phyloP scores from a whole-genome alignment of 2,329 filamentous ascomycete species.

The Trichoderma afroharzianum region DNA sequence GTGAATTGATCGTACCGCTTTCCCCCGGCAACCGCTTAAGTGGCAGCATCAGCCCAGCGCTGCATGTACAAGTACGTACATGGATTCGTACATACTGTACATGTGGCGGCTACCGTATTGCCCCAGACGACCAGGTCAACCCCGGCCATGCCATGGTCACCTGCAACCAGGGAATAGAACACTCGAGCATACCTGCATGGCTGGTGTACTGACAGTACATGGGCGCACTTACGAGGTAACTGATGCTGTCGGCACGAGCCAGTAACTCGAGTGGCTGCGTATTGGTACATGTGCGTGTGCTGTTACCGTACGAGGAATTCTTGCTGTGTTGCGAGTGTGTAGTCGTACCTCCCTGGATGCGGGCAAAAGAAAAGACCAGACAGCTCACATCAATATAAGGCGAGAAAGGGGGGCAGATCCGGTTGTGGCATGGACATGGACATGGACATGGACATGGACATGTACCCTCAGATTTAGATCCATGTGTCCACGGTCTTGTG shows the following conservation, averaged over 20 bases:
- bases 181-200: neutral
- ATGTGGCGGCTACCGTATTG: neutral
- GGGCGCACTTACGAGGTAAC: neutral
- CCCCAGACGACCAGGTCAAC: constrained; percentile 2
- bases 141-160: neutral
- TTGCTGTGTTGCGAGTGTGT: neutral
- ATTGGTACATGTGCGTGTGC: neutral
- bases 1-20: neutral
- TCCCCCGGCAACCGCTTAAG: neutral
- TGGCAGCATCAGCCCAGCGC: neutral
- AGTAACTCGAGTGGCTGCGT: neutral
- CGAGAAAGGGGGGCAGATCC: neutral
- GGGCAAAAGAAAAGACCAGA: neutral
- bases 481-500: neutral
- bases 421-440: neutral
- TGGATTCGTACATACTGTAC: neutral
- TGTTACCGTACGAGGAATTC: neutral
- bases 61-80: neutral
- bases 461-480: neutral
- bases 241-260: neutral
- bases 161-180: neutral
- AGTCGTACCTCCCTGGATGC: neutral
- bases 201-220: neutral
- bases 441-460: too few relatives aligned
- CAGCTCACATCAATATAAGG: neutral